A percentile compares a stretch with the other conserved stretches of the same genome.
phyloP scores from a whole-genome alignment of 176 grass and related monocot species.

The Dendrocalamus sinicus region DNA sequence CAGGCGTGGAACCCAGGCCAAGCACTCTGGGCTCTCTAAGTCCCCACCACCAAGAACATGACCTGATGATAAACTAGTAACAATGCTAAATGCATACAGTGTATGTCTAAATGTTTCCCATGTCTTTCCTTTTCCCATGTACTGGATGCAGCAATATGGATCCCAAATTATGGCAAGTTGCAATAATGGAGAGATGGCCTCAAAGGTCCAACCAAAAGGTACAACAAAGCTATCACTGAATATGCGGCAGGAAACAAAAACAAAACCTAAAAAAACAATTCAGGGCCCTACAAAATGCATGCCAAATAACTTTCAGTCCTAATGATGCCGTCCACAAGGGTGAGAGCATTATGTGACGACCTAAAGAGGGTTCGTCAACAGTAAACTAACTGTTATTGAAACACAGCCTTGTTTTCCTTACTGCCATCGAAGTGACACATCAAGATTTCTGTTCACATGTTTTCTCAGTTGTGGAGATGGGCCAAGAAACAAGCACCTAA shows the following conservation, averaged over 20 bases:
- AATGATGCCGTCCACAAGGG: constrained; percentile 24
- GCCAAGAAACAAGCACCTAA: constrained; percentile 34
- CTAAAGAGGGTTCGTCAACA: neutral
- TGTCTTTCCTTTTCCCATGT: too few species aligned
- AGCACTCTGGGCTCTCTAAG: too few species aligned
- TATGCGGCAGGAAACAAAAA: constrained; percentile 31
- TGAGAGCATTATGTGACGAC: neutral
- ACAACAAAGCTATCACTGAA: constrained; percentile 36
- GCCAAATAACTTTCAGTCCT: constrained; percentile 32
- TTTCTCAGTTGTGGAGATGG: constrained; percentile 13
- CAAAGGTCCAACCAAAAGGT: constrained; percentile 40
- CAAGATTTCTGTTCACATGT: neutral
- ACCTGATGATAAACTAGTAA: neutral
- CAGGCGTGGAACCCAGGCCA: too few species aligned
- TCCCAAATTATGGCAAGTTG: neutral
- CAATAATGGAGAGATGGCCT: constrained; percentile 3
- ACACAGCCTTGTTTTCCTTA: constrained; percentile 5
- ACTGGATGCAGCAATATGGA: neutral
- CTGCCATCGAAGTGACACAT: constrained; percentile 1
- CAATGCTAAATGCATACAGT: neutral
- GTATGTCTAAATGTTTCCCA: neutral
- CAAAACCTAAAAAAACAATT: constrained; percentile 11
- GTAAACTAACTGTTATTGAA: neutral
- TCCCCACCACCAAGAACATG: neutral
- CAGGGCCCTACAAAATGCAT: constrained; percentile 21